phyloP scores from a whole-genome alignment of 352 stramenopile genomes.

The Phytophthora aleatoria region DNA sequence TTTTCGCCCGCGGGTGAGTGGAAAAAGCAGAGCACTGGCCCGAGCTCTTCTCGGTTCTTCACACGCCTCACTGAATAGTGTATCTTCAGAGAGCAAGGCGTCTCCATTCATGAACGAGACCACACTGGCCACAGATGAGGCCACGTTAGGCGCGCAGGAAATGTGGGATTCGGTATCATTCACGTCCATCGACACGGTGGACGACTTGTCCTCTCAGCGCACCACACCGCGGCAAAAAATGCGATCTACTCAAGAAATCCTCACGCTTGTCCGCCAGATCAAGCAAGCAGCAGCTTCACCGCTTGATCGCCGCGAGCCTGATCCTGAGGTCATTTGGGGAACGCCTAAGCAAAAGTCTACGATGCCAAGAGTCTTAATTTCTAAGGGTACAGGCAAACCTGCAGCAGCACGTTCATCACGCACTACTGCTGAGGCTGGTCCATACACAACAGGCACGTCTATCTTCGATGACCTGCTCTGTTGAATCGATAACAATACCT shows the following conservation, averaged over 20 bases:
- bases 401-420: neutral
- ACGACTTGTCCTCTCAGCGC: conserved; percentile 23
- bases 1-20: conserved; percentile 13
- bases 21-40: conserved; percentile 32
- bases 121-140: conserved; percentile 39
- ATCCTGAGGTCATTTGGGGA: conserved; percentile 32
- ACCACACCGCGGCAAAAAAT: conserved; percentile 26
- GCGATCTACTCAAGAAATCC: conserved; percentile 45
- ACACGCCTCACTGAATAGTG: conserved; percentile 14
- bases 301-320: conserved; percentile 15
- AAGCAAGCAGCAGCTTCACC: conserved; percentile 33
- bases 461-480: conserved; percentile 36
- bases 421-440: neutral
- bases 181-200: conserved; percentile 39
- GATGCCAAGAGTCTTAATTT: neutral
- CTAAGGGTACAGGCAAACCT: conserved; percentile 3
- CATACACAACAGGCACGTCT: conserved; percentile 7
- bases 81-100: conserved; percentile 24
- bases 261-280: conserved; percentile 44
- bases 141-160: conserved; percentile 35
- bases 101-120: conserved; percentile 30
- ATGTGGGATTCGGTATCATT: conserved; percentile 51
- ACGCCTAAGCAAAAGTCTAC: conserved; percentile 11
- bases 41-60: conserved; percentile 33
- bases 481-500: conserved; percentile 2